These are phyloP conservation scores for Posidonia oceanica DNA, from an alignment of 116 monocot species.

Conservation along the genomic window DNA sequence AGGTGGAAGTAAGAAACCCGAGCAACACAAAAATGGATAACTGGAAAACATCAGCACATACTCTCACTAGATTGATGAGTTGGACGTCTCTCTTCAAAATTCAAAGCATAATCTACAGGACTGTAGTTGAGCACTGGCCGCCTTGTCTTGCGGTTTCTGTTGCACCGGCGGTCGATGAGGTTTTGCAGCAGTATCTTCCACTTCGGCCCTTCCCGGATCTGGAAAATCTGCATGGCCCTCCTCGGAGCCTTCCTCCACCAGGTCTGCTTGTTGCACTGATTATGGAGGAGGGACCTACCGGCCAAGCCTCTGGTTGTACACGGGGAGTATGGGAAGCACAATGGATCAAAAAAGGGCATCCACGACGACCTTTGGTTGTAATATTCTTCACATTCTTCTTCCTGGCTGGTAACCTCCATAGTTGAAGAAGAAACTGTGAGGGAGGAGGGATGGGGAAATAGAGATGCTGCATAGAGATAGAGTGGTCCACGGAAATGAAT, in stretches of 20 bases:
- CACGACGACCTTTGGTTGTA: neutral
- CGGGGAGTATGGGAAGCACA: neutral
- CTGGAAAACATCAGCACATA: too few relatives aligned
- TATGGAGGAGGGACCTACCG: neutral
- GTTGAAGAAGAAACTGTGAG: neutral
- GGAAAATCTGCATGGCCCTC: neutral
- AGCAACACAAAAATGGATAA: too few relatives aligned
- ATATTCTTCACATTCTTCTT: neutral
- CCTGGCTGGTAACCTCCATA: neutral
- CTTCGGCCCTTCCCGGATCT: neutral
- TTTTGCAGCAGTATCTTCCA: neutral
- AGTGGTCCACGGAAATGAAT: neutral
- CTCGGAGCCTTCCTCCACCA: neutral
- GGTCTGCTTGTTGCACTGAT: neutral
- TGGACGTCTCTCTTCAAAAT: conserved; percentile 4
- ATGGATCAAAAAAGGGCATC: neutral
- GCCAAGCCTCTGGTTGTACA: neutral
- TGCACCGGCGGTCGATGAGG: neutral
- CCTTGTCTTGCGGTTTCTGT: neutral
- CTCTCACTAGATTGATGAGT: neutral
- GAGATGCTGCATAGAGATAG: neutral
- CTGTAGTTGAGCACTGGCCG: neutral
- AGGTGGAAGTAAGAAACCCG: too few relatives aligned
- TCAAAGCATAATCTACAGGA: conserved; percentile 5
- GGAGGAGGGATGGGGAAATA: neutral